Evolutionary conservation across 2,329 filamentous ascomycete genomes (phyloP).

Genomic region (Rugonectria rugulosa): DNA sequence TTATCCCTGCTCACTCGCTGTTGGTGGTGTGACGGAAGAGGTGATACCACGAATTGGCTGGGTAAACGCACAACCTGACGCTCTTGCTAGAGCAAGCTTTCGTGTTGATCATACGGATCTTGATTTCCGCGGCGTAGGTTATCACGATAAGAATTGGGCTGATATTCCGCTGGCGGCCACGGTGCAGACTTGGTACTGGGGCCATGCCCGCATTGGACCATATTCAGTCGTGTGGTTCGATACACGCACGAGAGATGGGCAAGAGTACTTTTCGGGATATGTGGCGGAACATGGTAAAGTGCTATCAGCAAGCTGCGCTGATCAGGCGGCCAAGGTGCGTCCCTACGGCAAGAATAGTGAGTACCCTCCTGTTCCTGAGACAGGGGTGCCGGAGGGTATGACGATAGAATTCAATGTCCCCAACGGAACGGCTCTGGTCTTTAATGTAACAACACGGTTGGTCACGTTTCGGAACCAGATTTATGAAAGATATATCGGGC

Average conservation of each 20-base stretch:
- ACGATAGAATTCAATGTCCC: conserved; percentile 17
- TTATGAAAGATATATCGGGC: background rate
- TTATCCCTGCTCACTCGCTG: background rate
- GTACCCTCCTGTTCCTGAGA: background rate
- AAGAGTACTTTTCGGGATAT: conserved; percentile 28
- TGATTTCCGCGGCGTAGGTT: conserved; percentile 40
- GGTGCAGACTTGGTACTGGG: conserved; percentile 52
- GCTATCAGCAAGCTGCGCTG: background rate
- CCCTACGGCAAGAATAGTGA: background rate
- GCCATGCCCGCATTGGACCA: conserved; percentile 50
- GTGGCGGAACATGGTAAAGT: background rate
- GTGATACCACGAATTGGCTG: background rate
- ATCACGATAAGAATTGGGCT: conserved; percentile 59
- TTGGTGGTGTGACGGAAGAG: background rate
- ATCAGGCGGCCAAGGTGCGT: background rate
- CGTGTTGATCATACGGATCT: background rate
- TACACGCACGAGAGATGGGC: conserved; percentile 35
- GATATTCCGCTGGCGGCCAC: conserved; percentile 44
- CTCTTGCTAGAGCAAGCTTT: background rate
- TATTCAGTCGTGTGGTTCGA: conserved; percentile 56
- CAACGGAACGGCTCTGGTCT: background rate
- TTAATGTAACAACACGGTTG: background rate
- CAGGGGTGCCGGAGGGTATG: background rate
- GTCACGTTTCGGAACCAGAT: too few relatives aligned
- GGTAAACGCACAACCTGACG: background rate